A percentile compares a stretch with the other conserved stretches of the same genome.
These are phyloP conservation scores for Tulasnella sp. DNA, from an alignment of 768 basidiomycete species.

Conservation along the genomic window DNA sequence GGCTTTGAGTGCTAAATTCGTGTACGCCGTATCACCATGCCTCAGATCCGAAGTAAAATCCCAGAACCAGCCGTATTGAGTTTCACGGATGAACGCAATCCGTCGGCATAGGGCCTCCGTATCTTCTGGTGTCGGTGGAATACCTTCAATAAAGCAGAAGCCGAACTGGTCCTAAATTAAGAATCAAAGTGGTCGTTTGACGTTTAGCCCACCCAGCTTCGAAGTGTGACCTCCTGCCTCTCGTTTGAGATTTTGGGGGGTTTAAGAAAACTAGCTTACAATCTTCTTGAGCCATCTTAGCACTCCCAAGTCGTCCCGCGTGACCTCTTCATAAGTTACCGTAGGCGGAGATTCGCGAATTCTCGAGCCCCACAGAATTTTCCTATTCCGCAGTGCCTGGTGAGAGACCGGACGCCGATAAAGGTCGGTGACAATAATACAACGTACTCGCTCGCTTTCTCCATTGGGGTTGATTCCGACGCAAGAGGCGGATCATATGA, in stretches of 20 bases:
- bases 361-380: conserved; percentile 71
- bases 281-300: conserved; percentile 76
- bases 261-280: conserved; percentile 38
- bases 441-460: neutral
- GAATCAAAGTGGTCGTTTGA: neutral
- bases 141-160: conserved; percentile 77
- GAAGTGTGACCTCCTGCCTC: neutral
- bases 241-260: neutral
- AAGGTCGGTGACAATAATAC: neutral
- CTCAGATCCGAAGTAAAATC: conserved; percentile 88
- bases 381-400: conserved; percentile 35
- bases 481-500: conserved; percentile 67
- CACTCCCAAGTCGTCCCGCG: conserved; percentile 60
- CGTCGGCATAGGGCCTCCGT: conserved; percentile 70
- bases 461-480: neutral
- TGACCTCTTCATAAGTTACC: conserved; percentile 63
- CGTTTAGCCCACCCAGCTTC: neutral
- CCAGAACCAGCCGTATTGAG: conserved; percentile 92
- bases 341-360: conserved; percentile 70
- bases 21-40: conserved; percentile 92
- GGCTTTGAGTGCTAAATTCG: conserved; percentile 74
- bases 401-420: neutral
- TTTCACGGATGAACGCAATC: conserved; percentile 85
- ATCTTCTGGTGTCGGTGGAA: conserved; percentile 71
- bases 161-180: conserved; percentile 66